Conservation (phyloP, 2,329 filamentous ascomycete species). For the Talaromyces sp. region DNA sequence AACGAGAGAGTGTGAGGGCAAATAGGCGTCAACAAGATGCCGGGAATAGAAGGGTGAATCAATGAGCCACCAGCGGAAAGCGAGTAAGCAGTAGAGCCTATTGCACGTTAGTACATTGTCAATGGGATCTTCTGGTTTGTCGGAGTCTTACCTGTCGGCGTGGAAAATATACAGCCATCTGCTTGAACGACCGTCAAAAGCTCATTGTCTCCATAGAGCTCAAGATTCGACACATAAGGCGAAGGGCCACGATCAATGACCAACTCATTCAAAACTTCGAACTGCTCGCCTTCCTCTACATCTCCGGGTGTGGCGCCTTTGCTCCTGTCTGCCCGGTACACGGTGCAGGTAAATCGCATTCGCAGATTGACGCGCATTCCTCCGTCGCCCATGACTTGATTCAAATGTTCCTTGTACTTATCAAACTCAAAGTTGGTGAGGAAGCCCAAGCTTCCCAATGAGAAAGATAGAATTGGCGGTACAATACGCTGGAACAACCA, state of each 20-base stretch:
- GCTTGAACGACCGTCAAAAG: slow-evolving; percentile 93
- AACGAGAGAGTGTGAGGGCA: slow-evolving; percentile 97
- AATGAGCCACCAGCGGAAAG: slow-evolving; percentile 92
- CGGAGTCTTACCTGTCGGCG: slow-evolving; percentile 68
- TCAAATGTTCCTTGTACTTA: slow-evolving; percentile 80
- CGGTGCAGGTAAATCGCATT: slow-evolving; percentile 98
- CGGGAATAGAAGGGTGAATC: slow-evolving; percentile 94
- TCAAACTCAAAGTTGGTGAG: slow-evolving; percentile 96
- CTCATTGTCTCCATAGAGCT: slow-evolving; percentile 93
- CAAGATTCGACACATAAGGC: slow-evolving; percentile 93
- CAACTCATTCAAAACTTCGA: slow-evolving; percentile 96
- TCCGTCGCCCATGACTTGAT: slow-evolving; percentile 84
- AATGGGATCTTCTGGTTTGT: neutral
- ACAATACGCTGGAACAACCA: slow-evolving; percentile 97
- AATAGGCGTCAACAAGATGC: slow-evolving; percentile 93
- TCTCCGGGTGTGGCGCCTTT: slow-evolving; percentile 50
- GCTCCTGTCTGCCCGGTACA: slow-evolving; percentile 67
- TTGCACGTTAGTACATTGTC: slow-evolving; percentile 11
- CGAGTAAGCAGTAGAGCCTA: slow-evolving; percentile 84
- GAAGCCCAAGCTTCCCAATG: slow-evolving; percentile 88
- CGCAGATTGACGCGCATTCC: slow-evolving; percentile 97
- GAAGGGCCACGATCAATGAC: slow-evolving; percentile 97
- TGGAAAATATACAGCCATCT: slow-evolving; percentile 96
- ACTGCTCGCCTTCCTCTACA: slow-evolving; percentile 88
- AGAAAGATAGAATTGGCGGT: slow-evolving; percentile 87